Percentiles rank a stretch among this genome's conserved stretches.
Evolutionary conservation across 202 grass and related monocot genomes (phyloP).

Genomic region (Zizania palustris): DNA sequence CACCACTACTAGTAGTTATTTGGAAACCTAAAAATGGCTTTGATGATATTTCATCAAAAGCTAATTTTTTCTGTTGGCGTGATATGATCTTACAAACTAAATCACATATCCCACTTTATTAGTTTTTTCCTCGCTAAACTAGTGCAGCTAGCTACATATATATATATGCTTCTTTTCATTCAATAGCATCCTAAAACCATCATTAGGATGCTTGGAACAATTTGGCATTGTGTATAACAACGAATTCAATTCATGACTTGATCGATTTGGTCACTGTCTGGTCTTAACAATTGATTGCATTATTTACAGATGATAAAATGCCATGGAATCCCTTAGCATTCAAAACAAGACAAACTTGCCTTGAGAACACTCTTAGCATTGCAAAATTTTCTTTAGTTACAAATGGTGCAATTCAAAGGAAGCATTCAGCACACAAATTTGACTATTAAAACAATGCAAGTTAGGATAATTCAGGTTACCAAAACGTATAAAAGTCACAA

Average conservation of each 20-base stretch:
- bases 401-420: not conserved
- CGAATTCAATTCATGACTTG: not conserved
- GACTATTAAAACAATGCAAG: not conserved
- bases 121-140: not conserved
- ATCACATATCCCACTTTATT: not conserved
- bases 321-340: not conserved
- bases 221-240: not conserved
- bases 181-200: conserved; percentile 38
- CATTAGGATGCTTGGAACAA: conserved; percentile 37
- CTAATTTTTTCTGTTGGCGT: not conserved
- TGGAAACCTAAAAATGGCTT: too few relatives aligned
- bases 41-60: too few relatives aligned
- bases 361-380: not conserved
- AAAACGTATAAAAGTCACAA: not conserved
- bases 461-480: not conserved
- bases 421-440: not conserved
- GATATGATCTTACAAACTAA: conserved; percentile 13
- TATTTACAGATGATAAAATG: not conserved
- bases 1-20: too few relatives aligned
- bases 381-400: not conserved
- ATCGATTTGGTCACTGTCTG: conserved; percentile 26
- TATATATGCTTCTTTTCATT: conserved; percentile 26
- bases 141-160: not conserved
- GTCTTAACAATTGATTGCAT: conserved; percentile 1
- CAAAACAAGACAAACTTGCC: not conserved